Base-by-base conservation (phyloP, 768 basidiomycete species). In the Crucibulum laeve region DNA sequence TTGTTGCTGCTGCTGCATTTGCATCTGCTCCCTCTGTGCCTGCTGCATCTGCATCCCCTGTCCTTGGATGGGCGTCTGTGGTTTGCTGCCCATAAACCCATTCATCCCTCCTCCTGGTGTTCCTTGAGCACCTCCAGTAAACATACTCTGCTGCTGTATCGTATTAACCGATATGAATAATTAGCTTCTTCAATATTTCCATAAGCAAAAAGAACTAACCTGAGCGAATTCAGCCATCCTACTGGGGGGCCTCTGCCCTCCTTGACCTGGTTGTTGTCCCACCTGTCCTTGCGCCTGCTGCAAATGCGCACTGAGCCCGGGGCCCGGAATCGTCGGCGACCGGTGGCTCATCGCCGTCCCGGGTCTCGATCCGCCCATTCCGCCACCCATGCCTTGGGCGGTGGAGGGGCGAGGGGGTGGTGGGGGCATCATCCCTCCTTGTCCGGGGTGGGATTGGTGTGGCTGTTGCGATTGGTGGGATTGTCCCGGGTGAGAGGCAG, bases 381-480 rank as follows among this genome's bases (percentile, higher is more conserved):
- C 11, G 7, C 6, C 11, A 8, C 43, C 38, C 47, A 39, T 40
- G 25, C 47, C 49, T 13, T 47, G 46, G 7, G 49, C 49, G 0
- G 49, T 50, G 19, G 49, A 39, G 0, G 47, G 46, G 11, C 49
- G 45, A 7, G 57, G 60, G 4, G 57, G 57, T 22, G 60, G 61
- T 19, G 63, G 63, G 15, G 60, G 61, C 56, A 63, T 57, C 60
- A 63, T 63, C 4, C n/a, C 8, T 26, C 26, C 24, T 14, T 25
- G 11, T 24, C 24, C 38, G 8, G 11, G 13, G 8, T 30, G 6
- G 14, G 11, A 14, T 38, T 54, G 54, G 18, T 50, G 41, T 24
- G 48, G 49, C n/a, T 47, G 43, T 18, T 39, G 39, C 40, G 50
- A 45, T 47, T n/a, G n/a, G n/a, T n/a, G n/a, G n/a, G n/a, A n/a